Evolutionary conservation across 225 moss, liverwort and hornwort genomes (phyloP).

Genomic region (Bryoerythrophyllum caledonicum): DNA sequence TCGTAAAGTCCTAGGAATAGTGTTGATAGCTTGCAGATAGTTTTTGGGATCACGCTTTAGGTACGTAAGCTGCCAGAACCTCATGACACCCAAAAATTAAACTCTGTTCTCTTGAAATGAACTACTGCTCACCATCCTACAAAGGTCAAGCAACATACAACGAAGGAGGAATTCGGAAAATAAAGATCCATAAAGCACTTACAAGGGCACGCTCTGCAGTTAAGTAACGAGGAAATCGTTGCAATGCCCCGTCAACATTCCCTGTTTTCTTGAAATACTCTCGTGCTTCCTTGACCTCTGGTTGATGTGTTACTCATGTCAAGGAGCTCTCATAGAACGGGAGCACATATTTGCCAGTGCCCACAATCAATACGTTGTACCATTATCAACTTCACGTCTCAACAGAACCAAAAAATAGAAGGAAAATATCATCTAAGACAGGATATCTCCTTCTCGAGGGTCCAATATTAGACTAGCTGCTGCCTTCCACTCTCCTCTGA

Average conservation of each 20-base stretch:
- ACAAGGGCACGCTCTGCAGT: conserved; percentile 91
- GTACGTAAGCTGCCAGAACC: conserved; percentile 65
- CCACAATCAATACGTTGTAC: conserved; percentile 11
- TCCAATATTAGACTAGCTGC: conserved; percentile 79
- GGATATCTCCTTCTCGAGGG: conserved; percentile 99
- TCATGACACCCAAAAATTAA: conserved; percentile 17
- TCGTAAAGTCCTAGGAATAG: conserved; percentile 88
- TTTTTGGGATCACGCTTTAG: conserved; percentile 84
- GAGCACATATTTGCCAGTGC: conserved; percentile 8
- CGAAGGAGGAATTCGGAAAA: conserved; percentile 11
- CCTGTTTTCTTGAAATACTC: conserved; percentile 69
- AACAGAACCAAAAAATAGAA: conserved; percentile 16
- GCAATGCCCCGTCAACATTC: conserved; percentile 68
- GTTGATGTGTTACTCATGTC: conserved; percentile 68
- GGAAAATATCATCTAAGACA: conserved; percentile 20
- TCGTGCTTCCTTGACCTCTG: conserved; percentile 83
- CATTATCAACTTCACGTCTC: conserved; percentile 11
- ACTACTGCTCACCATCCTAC: conserved; percentile 4
- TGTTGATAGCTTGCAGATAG: conserved; percentile 79
- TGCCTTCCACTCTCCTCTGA: conserved; percentile 92
- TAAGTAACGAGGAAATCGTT: conserved; percentile 77
- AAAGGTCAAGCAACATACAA: conserved; percentile 7
- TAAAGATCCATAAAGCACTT: conserved; percentile 27
- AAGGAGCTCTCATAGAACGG: conserved; percentile 38
- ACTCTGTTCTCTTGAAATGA: not conserved